Base-by-base conservation (phyloP, 1,284 basidiomycete species). In the Cryptococcus jaspeensis region DNA sequence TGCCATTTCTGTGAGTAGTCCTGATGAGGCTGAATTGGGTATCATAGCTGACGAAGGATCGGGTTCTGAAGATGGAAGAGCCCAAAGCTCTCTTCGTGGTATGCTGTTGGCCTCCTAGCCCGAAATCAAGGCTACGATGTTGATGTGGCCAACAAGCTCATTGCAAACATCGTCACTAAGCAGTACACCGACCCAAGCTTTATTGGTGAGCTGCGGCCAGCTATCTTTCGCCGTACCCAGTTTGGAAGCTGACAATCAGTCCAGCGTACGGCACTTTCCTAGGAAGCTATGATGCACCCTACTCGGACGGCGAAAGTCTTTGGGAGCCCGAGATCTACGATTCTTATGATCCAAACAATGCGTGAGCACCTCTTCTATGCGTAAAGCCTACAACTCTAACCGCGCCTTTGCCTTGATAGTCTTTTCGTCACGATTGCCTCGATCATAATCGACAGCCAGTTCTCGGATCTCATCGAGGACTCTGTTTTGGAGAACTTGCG, bases 341-440 rank as follows among this genome's bases (percentile, higher is more conserved):
- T 20, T 61, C 62, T 5, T 63, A 61, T 50, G 62, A 64, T 48
- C 56, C 60, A 6, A 64, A 64, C 42, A 61, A 57, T 39, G 55
- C 50, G 56, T 60, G 22, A 50, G 58, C 52, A 25, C 38, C 2
- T 9, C 3, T 6, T 48, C 23, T 16, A 2, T 48, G 5, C 25
- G 15, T 16, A 20, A 7, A 23, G 15, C 44, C 15, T 6, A 25
- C 44, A 5, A 16, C 25, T 5, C 25, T 22, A 7, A 12, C 28
- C 12, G 20, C 5, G 7, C 1, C n/a, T 25, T 39, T 52, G 50
- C 53, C 53, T 5, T 12, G 38, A 12, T 36, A 63, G 61, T 22
- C 53, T 64, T 2, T 64, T 64, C 50, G 23, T 64, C 53, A 56
- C 58, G 25, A 55, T 64, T n/a, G 61, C 60, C 4, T 46, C 46